Evolutionary conservation across 208 protist genomes (phyloP), one percentile per base, ranked within the genome.

Genomic region (Vickermania ingenoplastis): DNA sequence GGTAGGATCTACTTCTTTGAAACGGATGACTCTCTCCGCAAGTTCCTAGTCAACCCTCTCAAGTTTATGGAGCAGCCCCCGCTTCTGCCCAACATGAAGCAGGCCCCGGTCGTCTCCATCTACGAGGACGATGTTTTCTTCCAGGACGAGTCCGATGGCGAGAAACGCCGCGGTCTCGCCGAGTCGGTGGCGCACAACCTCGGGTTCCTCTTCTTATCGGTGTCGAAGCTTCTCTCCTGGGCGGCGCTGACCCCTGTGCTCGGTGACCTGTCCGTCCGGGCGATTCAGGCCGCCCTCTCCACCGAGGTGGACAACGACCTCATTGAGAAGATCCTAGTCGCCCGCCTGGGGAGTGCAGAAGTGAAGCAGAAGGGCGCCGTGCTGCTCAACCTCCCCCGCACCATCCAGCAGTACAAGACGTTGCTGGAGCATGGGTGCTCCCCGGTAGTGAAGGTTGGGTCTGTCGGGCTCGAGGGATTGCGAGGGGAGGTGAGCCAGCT

Each of bases 141-240:
- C 57, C 51, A 21, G 31, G 69, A 61, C 30, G 52, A 57, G 1
- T 23, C 28, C 7, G 66, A 64, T 7, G 49, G 27, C 5, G 7
- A 64, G 27, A 91, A 89, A 73, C n/a, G 66, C 45, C 79, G 88
- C 57, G 55, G 59, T 29, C 57, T 84, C 22, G 80, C 85, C 0
- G 77, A 92, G 69, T 81, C 81, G 22, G 48, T 91, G 24, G 89
- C 89, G 3, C 77, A 74, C 63, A 92, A 87, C 69, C 61, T 86
- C 3, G 51, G 67, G 22, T 56, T 23, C 36, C 71, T 77, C 30
- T 79, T 89, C 56, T 55, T 95, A 26, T 82, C 77, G 2, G 61
- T 77, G 28, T 54, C 81, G n/a, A 83, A 86, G 64, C 75, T 95
- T 61, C 70, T 95, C 53, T 71, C 75, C n/a, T 95, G 89, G 86